A percentile compares a stretch with the other conserved stretches of the same genome.
Conservation (phyloP, 2,329 filamentous ascomycete species). For the Aspergillus luchuensis region DNA sequence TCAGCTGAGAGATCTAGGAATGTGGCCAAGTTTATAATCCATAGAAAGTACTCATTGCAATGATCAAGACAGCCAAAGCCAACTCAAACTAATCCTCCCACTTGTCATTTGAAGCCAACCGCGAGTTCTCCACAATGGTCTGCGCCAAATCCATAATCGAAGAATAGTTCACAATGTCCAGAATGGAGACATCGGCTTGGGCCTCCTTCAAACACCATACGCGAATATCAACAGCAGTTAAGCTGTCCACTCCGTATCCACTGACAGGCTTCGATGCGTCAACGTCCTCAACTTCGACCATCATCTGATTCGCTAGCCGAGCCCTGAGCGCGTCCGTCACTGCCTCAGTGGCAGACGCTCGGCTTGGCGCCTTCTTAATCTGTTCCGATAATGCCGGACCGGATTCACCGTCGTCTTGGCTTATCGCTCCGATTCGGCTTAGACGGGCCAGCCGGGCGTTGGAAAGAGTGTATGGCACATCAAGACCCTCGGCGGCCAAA, state of each 20-base stretch:
- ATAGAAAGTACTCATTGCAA: too few relatives aligned
- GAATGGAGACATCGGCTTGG: not conserved
- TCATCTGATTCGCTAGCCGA: not conserved
- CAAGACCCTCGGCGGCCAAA: too few relatives aligned
- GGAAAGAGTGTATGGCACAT: too few relatives aligned
- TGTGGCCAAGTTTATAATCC: too few relatives aligned
- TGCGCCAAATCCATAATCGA: not conserved
- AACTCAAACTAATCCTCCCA: too few relatives aligned
- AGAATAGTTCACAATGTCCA: not conserved
- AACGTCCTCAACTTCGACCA: not conserved
- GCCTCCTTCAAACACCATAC: not conserved
- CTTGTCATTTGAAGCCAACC: too few relatives aligned
- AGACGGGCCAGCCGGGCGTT: too few relatives aligned
- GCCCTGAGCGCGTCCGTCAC: not conserved
- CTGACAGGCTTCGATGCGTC: conserved; percentile 3
- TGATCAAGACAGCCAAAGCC: too few relatives aligned
- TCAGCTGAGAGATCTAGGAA: too few relatives aligned
- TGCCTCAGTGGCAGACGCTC: not conserved
- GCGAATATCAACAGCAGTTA: conserved; percentile 5
- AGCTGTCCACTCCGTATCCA: conserved; percentile 3
- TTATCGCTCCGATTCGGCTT: too few relatives aligned
- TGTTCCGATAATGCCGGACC: too few relatives aligned
- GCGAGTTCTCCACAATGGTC: too few relatives aligned
- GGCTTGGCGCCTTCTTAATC: not conserved
- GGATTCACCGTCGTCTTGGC: not conserved